These are phyloP conservation scores for Oryza meyeriana DNA, from an alignment of 176 grass and related monocot genomes.

Conservation along the genomic window DNA sequence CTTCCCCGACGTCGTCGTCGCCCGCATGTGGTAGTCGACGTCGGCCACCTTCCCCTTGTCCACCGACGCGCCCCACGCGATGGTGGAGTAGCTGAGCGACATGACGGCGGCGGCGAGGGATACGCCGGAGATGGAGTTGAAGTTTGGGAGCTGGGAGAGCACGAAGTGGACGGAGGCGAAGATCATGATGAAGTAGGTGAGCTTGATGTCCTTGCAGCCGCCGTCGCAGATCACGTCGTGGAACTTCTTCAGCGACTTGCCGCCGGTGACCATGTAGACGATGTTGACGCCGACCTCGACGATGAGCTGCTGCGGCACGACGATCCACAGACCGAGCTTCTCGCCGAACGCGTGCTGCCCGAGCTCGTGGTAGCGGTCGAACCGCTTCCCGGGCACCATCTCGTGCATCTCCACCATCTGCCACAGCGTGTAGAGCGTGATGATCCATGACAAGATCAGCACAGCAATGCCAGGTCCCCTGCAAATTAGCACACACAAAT, in stretches of 20 bases:
- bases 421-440: conserved; percentile 94
- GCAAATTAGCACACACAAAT: background rate
- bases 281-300: conserved; percentile 93
- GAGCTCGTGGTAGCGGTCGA: conserved; percentile 93
- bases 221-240: conserved; percentile 64
- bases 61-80: conserved; percentile 78
- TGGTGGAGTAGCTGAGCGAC: conserved; percentile 92
- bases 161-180: conserved; percentile 81
- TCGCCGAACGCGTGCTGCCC: conserved; percentile 86
- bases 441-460: conserved; percentile 78
- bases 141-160: conserved; percentile 80
- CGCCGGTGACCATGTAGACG: conserved; percentile 98
- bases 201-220: conserved; percentile 64
- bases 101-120: conserved; percentile 90
- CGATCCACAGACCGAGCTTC: conserved; percentile 81
- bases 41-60: conserved; percentile 53
- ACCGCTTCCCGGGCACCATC: conserved; percentile 87
- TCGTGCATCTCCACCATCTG: conserved; percentile 99
- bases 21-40: conserved; percentile 50
- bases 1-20: conserved; percentile 44
- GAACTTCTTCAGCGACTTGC: conserved; percentile 85
- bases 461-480: conserved; percentile 81
- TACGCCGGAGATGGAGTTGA: conserved; percentile 92
- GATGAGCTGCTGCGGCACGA: conserved; percentile 73
- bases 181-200: conserved; percentile 93